phyloP scores from a whole-genome alignment of 192 early-diverging fungal genomes.

The Phycomyces blakesleeanus region DNA sequence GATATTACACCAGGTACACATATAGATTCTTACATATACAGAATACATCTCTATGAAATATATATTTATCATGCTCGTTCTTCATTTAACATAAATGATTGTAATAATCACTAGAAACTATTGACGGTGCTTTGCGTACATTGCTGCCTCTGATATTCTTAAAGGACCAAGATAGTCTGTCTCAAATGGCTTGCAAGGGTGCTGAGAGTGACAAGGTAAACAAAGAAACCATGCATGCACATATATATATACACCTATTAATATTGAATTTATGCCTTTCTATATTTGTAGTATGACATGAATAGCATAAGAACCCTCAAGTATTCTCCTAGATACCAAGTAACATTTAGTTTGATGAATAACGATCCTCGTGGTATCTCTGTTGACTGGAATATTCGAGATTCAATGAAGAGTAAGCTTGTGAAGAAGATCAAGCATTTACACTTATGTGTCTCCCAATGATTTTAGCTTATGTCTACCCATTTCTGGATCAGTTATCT shows the following conservation, averaged over 20 bases:
- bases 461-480: conserved; percentile 57
- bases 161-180: conserved; percentile 6
- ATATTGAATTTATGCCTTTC: conserved; percentile 3
- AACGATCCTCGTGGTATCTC: conserved; percentile 66
- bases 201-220: conserved; percentile 15
- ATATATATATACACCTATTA: too few relatives aligned
- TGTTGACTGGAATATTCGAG: conserved; percentile 82
- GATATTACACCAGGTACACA: background rate
- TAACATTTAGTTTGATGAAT: conserved; percentile 85
- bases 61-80: too few relatives aligned
- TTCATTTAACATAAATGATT: too few relatives aligned
- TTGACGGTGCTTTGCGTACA: conserved; percentile 12
- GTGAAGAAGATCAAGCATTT: background rate
- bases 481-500: conserved; percentile 67
- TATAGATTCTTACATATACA: background rate
- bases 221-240: background rate
- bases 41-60: too few relatives aligned
- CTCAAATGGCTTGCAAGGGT: conserved; percentile 17
- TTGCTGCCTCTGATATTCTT: conserved; percentile 24
- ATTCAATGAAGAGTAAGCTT: conserved; percentile 53
- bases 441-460: background rate
- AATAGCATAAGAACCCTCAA: conserved; percentile 72
- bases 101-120: conserved; percentile 7
- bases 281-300: conserved; percentile 23
- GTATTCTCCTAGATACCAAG: conserved; percentile 79